Evolutionary conservation across 164 flowering plant species (phyloP), one percentile per base, ranked within the genome.

Genomic region (Cinnamomum chago): DNA sequence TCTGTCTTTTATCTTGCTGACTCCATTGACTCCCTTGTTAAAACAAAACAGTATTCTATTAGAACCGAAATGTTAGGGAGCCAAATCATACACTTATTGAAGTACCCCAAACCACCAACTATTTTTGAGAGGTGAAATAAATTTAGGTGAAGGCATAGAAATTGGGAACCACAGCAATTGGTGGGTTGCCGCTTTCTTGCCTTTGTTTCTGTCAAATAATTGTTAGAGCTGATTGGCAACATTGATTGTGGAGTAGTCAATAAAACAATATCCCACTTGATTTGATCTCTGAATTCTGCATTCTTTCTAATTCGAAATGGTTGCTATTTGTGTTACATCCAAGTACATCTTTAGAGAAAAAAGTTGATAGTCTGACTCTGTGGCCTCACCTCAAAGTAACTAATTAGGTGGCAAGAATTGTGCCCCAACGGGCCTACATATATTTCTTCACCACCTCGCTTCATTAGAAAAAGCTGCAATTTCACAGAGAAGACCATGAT

Each of bases 401-500:
- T 74, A 73, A 89, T 84, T 58, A 89, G 79, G 50, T 81, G 78
- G 72, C 80, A 79, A 62, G 86, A 88, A 62, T 82, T 78, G 50
- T 67, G 75, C 4, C 90, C 92, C 65, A 89, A 65, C 1, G 89
- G 89, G 1, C 92, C 89, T 0, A 81, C 90, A 62, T 86, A 89
- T 62, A 90, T 86, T 73, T 82, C 87, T 81, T 86, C 82, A 11
- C 93, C 93, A 64, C 93, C 91, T 67, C 86, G 75, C 79, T 82
- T 88, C 81, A 90, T 50, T 3, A 90, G 84, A 35, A 88, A 79
- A 10, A 88, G 79, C 91, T 89, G 87, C 69, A 79, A 69, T 23
- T 6, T 23, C 17, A 66, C 15, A 66, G 58, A 52, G 65, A 65
- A 60, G n/a, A 24, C 40, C 14, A 52, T 24, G 23, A 52, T 20